A percentile compares a stretch with the other conserved stretches of the same genome.
Conservation (phyloP, 768 basidiomycete species). For the Lyophyllum shimeji region DNA sequence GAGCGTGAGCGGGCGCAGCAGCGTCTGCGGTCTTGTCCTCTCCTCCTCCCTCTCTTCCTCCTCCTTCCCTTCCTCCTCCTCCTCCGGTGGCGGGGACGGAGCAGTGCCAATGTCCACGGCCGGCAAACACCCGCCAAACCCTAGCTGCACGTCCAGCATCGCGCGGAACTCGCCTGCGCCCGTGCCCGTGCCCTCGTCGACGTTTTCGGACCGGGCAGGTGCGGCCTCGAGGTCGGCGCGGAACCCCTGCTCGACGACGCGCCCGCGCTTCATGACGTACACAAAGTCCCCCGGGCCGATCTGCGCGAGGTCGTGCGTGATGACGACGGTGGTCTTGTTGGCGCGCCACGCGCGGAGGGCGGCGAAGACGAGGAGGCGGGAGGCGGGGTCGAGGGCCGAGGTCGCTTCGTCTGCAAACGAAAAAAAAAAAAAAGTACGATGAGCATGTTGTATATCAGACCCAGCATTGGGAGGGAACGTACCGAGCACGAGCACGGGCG, state of each 20-base stretch:
- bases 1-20: conserved; percentile 56
- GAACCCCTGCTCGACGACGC: conserved; percentile 85
- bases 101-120: conserved; percentile 43
- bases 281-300: conserved; percentile 79
- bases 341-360: conserved; percentile 65
- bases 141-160: conserved; percentile 62
- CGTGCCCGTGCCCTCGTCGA: conserved; percentile 45
- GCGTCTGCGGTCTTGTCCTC: conserved; percentile 33
- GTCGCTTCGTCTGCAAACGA: conserved; percentile 89
- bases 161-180: conserved; percentile 64
- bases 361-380: conserved; percentile 81
- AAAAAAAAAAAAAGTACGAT: conserved; percentile 28
- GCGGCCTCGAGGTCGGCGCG: conserved; percentile 72
- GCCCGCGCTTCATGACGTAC: conserved; percentile 84
- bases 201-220: too few species aligned
- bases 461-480: too few species aligned
- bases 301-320: conserved; percentile 93
- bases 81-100: conserved; percentile 40
- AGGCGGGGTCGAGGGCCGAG: conserved; percentile 82
- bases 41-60: conserved; percentile 36
- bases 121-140: conserved; percentile 50
- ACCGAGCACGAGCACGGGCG: conserved; percentile 90
- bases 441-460: too few species aligned
- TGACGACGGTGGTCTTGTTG: conserved; percentile 87
- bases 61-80: conserved; percentile 30